phyloP scores from a whole-genome alignment of 495 filamentous ascomycete genomes.

The Trichoderma erinaceum region DNA sequence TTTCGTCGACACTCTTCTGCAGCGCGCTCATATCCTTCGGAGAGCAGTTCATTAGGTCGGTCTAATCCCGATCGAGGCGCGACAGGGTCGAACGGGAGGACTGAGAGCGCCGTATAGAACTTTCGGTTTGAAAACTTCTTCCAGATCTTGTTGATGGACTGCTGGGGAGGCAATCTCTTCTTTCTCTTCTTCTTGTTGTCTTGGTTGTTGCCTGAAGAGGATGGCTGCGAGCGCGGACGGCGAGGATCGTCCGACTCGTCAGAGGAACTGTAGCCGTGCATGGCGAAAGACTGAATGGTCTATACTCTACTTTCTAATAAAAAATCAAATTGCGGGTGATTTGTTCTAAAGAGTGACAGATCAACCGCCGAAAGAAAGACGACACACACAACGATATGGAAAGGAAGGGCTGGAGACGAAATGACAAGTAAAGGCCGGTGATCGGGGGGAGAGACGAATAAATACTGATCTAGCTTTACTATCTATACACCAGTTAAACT shows the following conservation, averaged over 20 bases:
- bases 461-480: background rate
- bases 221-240: constrained; percentile 22
- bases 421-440: background rate
- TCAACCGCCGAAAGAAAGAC: background rate
- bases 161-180: constrained; percentile 62
- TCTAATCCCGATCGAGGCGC: constrained; percentile 38
- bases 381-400: background rate
- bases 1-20: constrained; percentile 64
- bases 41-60: constrained; percentile 42
- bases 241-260: constrained; percentile 30
- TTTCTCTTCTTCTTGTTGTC: constrained; percentile 44
- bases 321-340: background rate
- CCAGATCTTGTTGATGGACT: constrained; percentile 75
- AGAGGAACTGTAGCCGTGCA: constrained; percentile 33
- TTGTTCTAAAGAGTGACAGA: background rate
- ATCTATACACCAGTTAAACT: background rate
- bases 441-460: background rate
- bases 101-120: constrained; percentile 41
- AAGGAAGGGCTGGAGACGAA: background rate
- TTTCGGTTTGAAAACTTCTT: constrained; percentile 63
- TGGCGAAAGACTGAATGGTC: constrained; percentile 21
- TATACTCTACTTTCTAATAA: background rate
- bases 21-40: constrained; percentile 68
- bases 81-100: constrained; percentile 43
- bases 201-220: constrained; percentile 18